phyloP scores from a whole-genome alignment of 176 grass and related monocot genomes.

The Aegilops sharonensis region DNA sequence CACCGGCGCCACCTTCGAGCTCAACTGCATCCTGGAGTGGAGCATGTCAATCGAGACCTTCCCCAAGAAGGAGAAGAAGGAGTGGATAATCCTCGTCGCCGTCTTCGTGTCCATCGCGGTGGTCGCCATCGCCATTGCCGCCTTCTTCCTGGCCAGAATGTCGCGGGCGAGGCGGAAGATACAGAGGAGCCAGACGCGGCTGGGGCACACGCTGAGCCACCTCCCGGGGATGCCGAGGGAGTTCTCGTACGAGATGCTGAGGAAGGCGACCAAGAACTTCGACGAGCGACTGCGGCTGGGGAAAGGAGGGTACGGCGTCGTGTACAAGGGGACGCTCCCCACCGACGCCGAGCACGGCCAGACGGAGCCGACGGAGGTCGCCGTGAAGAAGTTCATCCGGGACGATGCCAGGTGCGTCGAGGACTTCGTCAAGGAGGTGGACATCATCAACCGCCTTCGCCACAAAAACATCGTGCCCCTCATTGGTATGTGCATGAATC shows the following conservation, averaged over 20 bases:
- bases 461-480: conserved; percentile 64
- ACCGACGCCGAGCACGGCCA: conserved; percentile 10
- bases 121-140: neutral
- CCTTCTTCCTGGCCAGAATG: neutral
- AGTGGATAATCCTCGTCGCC: neutral
- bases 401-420: conserved; percentile 22
- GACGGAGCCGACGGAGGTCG: conserved; percentile 28
- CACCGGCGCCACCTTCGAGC: conserved; percentile 47
- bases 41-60: conserved; percentile 40
- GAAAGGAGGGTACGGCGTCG: conserved; percentile 40
- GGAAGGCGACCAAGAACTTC: conserved; percentile 51
- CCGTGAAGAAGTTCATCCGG: conserved; percentile 56
- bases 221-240: conserved; percentile 48
- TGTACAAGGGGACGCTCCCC: conserved; percentile 45
- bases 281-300: conserved; percentile 35
- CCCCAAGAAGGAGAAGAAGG: neutral
- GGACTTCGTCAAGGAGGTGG: conserved; percentile 53
- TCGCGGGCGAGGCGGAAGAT: neutral
- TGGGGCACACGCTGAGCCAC: conserved; percentile 36
- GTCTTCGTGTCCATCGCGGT: neutral
- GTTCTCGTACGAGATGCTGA: conserved; percentile 37
- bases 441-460: conserved; percentile 60
- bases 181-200: conserved; percentile 21
- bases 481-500: conserved; percentile 19
- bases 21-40: conserved; percentile 77